Percentiles rank a stretch among this genome's conserved stretches.
These are phyloP conservation scores for Gloeopeniophorella convolvens DNA, from an alignment of 768 basidiomycete species.

Conservation along the genomic window DNA sequence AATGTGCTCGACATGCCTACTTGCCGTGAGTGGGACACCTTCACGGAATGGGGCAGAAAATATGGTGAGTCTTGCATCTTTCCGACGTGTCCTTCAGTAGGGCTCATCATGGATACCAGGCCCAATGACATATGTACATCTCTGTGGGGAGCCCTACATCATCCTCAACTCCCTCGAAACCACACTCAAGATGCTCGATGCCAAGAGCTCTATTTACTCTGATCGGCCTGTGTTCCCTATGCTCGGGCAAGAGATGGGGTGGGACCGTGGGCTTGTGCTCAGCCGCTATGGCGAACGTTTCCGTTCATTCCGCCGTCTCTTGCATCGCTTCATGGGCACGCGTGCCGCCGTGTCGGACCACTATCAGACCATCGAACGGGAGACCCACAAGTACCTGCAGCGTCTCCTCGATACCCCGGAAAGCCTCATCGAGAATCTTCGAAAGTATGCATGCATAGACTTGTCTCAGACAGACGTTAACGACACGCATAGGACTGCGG, in stretches of 20 bases:
- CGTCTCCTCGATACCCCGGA: conserved; percentile 8
- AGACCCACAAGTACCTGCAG: conserved; percentile 1
- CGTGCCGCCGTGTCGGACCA: not conserved
- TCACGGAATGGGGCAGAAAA: conserved; percentile 21
- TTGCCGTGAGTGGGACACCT: conserved; percentile 21
- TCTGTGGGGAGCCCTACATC: not conserved
- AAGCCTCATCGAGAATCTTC: conserved; percentile 4
- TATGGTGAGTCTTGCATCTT: conserved; percentile 19
- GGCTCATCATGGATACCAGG: not conserved
- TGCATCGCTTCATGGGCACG: conserved; percentile 9
- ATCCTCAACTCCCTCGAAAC: conserved; percentile 1
- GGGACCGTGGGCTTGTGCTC: conserved; percentile 1
- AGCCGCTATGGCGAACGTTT: conserved; percentile 4
- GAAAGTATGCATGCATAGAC: not conserved
- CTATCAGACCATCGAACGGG: not conserved
- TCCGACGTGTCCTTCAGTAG: not conserved
- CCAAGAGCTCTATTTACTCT: conserved; percentile 19
- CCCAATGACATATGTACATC: not conserved
- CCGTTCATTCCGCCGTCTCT: not conserved
- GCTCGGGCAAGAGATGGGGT: conserved; percentile 1
- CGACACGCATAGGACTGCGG: not conserved
- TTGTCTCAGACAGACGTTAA: not conserved
- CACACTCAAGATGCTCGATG: conserved; percentile 19
- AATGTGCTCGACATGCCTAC: conserved; percentile 22
- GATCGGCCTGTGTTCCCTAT: conserved; percentile 11